Evolutionary conservation across 306 rosid species (phyloP).

Genomic region (Acmispon strigosus): DNA sequence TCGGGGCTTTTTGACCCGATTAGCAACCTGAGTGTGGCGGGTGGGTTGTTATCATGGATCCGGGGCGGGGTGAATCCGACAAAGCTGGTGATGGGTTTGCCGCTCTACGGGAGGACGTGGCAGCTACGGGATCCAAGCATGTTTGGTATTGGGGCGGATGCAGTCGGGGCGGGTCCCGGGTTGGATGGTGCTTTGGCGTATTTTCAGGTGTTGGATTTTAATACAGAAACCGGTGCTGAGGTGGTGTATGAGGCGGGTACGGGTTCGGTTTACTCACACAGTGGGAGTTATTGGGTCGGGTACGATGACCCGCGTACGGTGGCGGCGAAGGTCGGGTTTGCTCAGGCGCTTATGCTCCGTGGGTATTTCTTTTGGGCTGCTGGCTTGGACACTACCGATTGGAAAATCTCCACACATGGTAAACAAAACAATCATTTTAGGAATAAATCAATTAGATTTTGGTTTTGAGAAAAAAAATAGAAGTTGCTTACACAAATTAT

Average conservation of each 20-base stretch:
- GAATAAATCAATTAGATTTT: no score
- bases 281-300: constrained; percentile 43
- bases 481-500: no score
- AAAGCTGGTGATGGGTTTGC: constrained; percentile 59
- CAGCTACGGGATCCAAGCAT: constrained; percentile 29
- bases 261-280: constrained; percentile 32
- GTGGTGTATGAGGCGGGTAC: constrained; percentile 28
- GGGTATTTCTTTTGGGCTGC: constrained; percentile 88
- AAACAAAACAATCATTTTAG: neutral
- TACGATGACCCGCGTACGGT: constrained; percentile 39
- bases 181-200: constrained; percentile 21
- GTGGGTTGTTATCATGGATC: constrained; percentile 66
- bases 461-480: no score
- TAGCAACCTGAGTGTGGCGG: constrained; percentile 19
- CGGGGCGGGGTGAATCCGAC: constrained; percentile 25
- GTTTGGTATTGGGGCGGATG: constrained; percentile 35
- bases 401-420: constrained; percentile 32
- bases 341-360: constrained; percentile 59
- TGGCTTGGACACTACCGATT: constrained; percentile 29
- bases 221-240: neutral
- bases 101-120: constrained; percentile 64
- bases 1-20: constrained; percentile 45
- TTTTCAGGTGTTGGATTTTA: constrained; percentile 29
- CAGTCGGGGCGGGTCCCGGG: constrained; percentile 52
- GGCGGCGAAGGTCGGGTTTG: constrained; percentile 43